phyloP scores from a whole-genome alignment of 1,284 basidiomycete genomes.

The Singerocomus inundabilis region DNA sequence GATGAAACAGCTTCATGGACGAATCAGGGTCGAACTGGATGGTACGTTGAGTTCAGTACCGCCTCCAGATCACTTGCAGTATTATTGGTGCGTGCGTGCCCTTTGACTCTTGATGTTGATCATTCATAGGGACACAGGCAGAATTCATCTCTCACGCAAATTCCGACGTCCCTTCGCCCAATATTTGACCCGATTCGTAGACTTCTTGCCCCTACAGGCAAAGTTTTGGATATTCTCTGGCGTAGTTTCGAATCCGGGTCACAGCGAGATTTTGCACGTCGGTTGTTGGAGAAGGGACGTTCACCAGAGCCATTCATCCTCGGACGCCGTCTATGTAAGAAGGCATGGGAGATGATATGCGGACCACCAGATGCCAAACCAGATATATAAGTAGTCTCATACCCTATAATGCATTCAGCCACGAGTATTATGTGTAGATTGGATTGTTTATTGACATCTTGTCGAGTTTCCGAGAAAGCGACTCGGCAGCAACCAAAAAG shows the following conservation, averaged over 20 bases:
- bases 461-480: not conserved
- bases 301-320: slow-evolving; percentile 53
- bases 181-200: slow-evolving; percentile 46
- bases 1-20: slow-evolving; percentile 25
- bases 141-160: slow-evolving; percentile 30
- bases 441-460: not conserved
- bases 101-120: not conserved
- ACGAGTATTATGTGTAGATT: slow-evolving; percentile 11
- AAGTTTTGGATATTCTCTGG: slow-evolving; percentile 45
- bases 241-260: slow-evolving; percentile 51
- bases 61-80: slow-evolving; percentile 22
- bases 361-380: slow-evolving; percentile 29
- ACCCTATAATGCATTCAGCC: slow-evolving; percentile 20
- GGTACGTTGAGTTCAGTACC: slow-evolving; percentile 26
- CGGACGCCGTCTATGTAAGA: slow-evolving; percentile 45
- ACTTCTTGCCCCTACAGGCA: slow-evolving; percentile 48
- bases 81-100: slow-evolving; percentile 23
- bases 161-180: slow-evolving; percentile 38
- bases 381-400: slow-evolving; percentile 23
- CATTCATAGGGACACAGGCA: slow-evolving; percentile 25
- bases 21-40: slow-evolving; percentile 29
- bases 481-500: slow-evolving; percentile 9
- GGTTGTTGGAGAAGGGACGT: slow-evolving; percentile 54
- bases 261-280: slow-evolving; percentile 47
- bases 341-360: slow-evolving; percentile 48